Evolutionary conservation across 352 stramenopile species (phyloP), one percentile per base, ranked within the genome.

Genomic region (Phytopythium sindhum): DNA sequence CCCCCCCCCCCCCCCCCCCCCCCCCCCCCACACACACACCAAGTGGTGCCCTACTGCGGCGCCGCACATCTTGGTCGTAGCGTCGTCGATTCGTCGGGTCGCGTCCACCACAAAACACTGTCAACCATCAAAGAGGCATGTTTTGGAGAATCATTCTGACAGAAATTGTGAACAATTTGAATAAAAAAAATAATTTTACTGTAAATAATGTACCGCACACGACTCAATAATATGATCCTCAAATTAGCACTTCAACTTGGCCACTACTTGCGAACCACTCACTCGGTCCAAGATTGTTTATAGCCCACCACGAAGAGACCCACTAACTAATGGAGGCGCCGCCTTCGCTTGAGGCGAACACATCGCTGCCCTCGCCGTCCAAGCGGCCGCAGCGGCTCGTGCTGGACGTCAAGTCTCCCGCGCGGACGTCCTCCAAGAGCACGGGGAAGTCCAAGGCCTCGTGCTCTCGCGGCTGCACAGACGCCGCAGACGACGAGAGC

Each of bases 401-500:
- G 42, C 17, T 50, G 19, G 7, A 23, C 17, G 42, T 4, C 42
- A 50, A 26, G 17, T 50, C 42, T 17, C 21, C 42, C 21, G 9
- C 3, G 7, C 7, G 6, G n/a, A 14, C 19, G 19, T 0, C 42
- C 42, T 55, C 51, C 51, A 57, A 57, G 17, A 10, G 28, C 23
- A 23, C 26, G n/a, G 17, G 41, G 14, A n/a, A 23, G 33, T 33
- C 26, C 24, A 57, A 57, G n/a, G 17, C 51, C 0, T 14, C 51
- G 33, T 37, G 51, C 17, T 24, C 51, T 4, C 28, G 51, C 9
- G 51, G 50, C 47, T 12, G 44, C 57, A 4, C 33, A 33, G 15
- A 24, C 37, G 24, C 54, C 29, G 1, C 29, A 45, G n/a, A 60
- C 66, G 61, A 56, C 21, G 56, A 52, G 9, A 44, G 44, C 26